Percentiles rank a stretch among this genome's conserved stretches.
These are phyloP conservation scores for Inga oerstediana DNA, from an alignment of 306 rosid genomes.

Conservation along the genomic window DNA sequence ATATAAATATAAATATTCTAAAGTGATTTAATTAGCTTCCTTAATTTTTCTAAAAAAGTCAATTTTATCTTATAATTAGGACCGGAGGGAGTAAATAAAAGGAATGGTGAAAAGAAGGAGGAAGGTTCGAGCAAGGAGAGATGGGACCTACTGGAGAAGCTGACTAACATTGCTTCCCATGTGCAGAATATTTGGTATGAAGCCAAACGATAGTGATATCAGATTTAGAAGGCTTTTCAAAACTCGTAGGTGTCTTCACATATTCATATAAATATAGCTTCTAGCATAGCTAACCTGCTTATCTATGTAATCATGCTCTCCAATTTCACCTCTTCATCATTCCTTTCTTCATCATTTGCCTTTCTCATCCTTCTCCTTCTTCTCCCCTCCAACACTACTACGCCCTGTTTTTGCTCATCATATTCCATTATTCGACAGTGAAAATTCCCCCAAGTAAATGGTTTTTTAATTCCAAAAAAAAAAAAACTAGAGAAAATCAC, in stretches of 20 bases:
- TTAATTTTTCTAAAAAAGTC: too few species aligned
- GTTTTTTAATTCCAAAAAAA: neutral
- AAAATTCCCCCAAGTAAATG: neutral
- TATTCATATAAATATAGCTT: slow-evolving; percentile 21
- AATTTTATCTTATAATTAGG: too few species aligned
- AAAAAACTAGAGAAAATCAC: too few species aligned
- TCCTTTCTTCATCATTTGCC: slow-evolving; percentile 3
- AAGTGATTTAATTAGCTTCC: too few species aligned
- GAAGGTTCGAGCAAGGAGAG: neutral
- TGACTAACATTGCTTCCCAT: slow-evolving; percentile 18
- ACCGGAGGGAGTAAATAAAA: neutral
- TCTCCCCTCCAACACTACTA: neutral
- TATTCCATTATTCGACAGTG: neutral
- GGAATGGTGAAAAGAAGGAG: neutral
- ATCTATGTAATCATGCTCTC: slow-evolving; percentile 12
- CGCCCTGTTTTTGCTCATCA: neutral
- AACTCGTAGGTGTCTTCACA: slow-evolving; percentile 26
- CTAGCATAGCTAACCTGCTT: neutral
- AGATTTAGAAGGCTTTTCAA: slow-evolving; percentile 39
- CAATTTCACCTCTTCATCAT: neutral
- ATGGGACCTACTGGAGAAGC: neutral
- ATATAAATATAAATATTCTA: too few species aligned
- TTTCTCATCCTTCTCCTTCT: neutral
- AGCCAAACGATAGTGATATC: slow-evolving; percentile 17
- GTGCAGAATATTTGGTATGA: neutral